Conservation (phyloP, 169 alveolate species). For the Cryptosporidium canis region DNA sequence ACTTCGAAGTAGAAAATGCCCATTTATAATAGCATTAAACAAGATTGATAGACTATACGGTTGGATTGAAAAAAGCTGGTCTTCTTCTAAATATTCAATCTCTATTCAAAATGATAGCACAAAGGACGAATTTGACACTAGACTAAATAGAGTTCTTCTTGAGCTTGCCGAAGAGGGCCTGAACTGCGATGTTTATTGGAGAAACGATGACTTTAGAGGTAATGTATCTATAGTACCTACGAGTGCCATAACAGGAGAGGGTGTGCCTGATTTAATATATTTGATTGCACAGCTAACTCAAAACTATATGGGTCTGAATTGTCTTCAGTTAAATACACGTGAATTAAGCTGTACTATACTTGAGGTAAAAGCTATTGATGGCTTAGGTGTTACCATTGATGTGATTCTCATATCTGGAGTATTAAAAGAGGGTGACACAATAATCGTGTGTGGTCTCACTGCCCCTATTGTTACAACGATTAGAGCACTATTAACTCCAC, state of each 20-base stretch:
- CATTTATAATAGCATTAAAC: slow-evolving; percentile 98
- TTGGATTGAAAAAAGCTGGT: slow-evolving; percentile 93
- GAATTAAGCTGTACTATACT: slow-evolving; percentile 95
- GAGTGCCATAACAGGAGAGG: slow-evolving; percentile 99
- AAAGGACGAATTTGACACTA: slow-evolving; percentile 87
- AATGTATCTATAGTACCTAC: slow-evolving; percentile 98
- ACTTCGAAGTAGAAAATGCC: slow-evolving; percentile 91
- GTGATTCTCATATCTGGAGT: slow-evolving; percentile 97
- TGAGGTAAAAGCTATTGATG: slow-evolving; percentile 95
- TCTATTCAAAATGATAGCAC: slow-evolving; percentile 86
- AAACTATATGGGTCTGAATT: slow-evolving; percentile 85
- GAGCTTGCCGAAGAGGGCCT: slow-evolving; percentile 96
- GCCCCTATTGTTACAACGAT: slow-evolving; percentile 97
- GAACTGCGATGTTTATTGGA: slow-evolving; percentile 95
- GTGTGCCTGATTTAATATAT: slow-evolving; percentile 95
- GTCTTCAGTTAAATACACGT: slow-evolving; percentile 82
- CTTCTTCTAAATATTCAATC: slow-evolving; percentile 87
- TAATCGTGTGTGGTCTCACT: slow-evolving; percentile 94
- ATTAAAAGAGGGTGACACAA: slow-evolving; percentile 94
- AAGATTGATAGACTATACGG: slow-evolving; percentile 96
- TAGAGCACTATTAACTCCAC: slow-evolving; percentile 98
- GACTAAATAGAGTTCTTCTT: slow-evolving; percentile 81
- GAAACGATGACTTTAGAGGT: slow-evolving; percentile 91
- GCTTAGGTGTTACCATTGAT: slow-evolving; percentile 99
- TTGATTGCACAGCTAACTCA: slow-evolving; percentile 91